phyloP scores from a whole-genome alignment of 169 alveolate genomes.

The Babesia gibsoni region DNA sequence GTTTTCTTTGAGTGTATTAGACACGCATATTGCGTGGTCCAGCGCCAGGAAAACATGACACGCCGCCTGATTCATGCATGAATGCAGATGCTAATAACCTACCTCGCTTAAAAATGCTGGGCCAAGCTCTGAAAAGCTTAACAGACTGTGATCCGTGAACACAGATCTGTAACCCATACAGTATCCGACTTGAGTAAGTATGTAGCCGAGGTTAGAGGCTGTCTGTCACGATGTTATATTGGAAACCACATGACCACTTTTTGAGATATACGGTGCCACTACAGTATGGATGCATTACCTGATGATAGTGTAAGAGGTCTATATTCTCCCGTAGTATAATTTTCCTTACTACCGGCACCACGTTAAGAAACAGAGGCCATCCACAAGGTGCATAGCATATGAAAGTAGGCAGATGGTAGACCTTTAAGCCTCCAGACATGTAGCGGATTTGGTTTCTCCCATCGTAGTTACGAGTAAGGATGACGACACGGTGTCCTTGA shows the following conservation, averaged over 20 bases:
- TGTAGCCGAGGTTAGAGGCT: constrained; percentile 36
- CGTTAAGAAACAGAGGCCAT: constrained; percentile 57
- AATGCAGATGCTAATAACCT: constrained; percentile 60
- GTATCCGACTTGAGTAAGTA: constrained; percentile 51
- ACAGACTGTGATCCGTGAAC: constrained; percentile 99
- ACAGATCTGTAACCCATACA: constrained; percentile 81
- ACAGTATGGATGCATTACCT: constrained; percentile 32
- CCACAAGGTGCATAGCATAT: constrained; percentile 74
- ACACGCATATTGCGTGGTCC: constrained; percentile 92
- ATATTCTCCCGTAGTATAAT: constrained; percentile 93
- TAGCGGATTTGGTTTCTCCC: constrained; percentile 92
- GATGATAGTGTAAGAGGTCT: constrained; percentile 88
- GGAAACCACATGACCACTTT: not conserved
- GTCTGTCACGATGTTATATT: not conserved
- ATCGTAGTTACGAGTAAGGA: constrained; percentile 91
- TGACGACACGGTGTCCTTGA: constrained; percentile 93
- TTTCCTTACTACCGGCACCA: constrained; percentile 80
- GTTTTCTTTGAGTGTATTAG: constrained; percentile 94
- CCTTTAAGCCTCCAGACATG: constrained; percentile 97
- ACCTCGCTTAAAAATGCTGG: constrained; percentile 91
- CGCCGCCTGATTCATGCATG: not conserved
- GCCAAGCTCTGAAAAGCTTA: constrained; percentile 93
- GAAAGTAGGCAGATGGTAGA: constrained; percentile 91
- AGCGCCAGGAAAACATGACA: constrained; percentile 69
- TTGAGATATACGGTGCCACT: not conserved